Evolutionary conservation across 495 filamentous ascomycete genomes (phyloP).

Genomic region (Sporormia fimetaria): DNA sequence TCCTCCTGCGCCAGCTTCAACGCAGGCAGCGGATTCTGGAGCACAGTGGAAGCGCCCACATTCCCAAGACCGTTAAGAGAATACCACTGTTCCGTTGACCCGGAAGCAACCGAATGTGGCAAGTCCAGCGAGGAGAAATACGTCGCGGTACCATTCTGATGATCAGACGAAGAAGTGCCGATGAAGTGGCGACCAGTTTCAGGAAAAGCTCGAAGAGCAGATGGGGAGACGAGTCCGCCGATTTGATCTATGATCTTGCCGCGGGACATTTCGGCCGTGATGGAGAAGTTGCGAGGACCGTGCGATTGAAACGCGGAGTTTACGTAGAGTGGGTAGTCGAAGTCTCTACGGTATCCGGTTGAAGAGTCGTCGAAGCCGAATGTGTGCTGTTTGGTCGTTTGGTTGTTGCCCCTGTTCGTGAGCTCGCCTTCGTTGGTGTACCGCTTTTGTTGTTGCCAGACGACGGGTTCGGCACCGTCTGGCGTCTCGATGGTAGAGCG

Average conservation of each 20-base stretch:
- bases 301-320: conserved; percentile 41
- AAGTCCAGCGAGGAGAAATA: conserved; percentile 40
- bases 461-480: conserved; percentile 29
- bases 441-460: conserved; percentile 51
- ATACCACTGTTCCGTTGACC: conserved; percentile 46
- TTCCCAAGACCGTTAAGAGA: conserved; percentile 34
- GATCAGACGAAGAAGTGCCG: conserved; percentile 40
- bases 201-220: conserved; percentile 42
- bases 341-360: conserved; percentile 37
- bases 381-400: conserved; percentile 51
- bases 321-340: conserved; percentile 53
- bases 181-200: too few species aligned
- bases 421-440: conserved; percentile 47
- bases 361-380: conserved; percentile 45
- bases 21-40: conserved; percentile 1
- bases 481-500: conserved; percentile 41
- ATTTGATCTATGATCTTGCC: conserved; percentile 44
- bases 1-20: conserved; percentile 4
- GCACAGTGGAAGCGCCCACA: too few species aligned
- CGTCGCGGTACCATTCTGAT: conserved; percentile 44
- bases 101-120: conserved; percentile 39
- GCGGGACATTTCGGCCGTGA: conserved; percentile 48
- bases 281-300: conserved; percentile 41
- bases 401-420: conserved; percentile 46
- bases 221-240: conserved; percentile 50